phyloP scores from a whole-genome alignment of 228 moss, liverwort and hornwort genomes.

The Sphagnum magellanicum region DNA sequence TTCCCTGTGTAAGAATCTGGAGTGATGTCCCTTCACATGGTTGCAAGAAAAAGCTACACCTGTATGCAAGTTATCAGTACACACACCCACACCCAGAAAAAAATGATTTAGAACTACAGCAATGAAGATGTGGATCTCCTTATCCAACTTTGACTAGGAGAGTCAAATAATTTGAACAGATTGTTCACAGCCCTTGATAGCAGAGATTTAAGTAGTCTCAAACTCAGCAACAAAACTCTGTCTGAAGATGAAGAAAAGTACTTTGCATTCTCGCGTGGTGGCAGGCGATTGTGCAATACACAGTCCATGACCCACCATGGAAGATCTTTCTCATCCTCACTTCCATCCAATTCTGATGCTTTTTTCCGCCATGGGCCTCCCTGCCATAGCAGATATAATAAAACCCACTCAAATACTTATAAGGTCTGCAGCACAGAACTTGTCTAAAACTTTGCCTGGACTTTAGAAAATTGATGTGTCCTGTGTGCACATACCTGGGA shows the following conservation, averaged over 20 bases:
- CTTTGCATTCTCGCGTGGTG: slow-evolving; percentile 79
- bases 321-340: slow-evolving; percentile 79
- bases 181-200: too few relatives aligned
- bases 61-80: slow-evolving; percentile 10
- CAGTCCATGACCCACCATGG: slow-evolving; percentile 82
- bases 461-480: too few relatives aligned
- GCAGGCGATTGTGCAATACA: slow-evolving; percentile 66
- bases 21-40: slow-evolving; percentile 67
- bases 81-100: not conserved
- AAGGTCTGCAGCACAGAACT: too few relatives aligned
- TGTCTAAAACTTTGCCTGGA: too few relatives aligned
- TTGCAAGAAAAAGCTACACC: slow-evolving; percentile 85
- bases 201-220: too few relatives aligned
- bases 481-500: slow-evolving; percentile 20
- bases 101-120: too few relatives aligned
- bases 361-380: slow-evolving; percentile 83
- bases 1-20: slow-evolving; percentile 73
- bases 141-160: too few relatives aligned
- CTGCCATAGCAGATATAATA: slow-evolving; percentile 7
- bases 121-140: too few relatives aligned
- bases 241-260: slow-evolving; percentile 9
- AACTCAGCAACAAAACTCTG: too few relatives aligned
- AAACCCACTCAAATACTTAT: too few relatives aligned
- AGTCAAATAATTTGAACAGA: too few relatives aligned
- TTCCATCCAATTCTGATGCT: slow-evolving; percentile 75